phyloP scores from a whole-genome alignment of 2,329 filamentous ascomycete genomes.

The Microsporum ferrugineum region DNA sequence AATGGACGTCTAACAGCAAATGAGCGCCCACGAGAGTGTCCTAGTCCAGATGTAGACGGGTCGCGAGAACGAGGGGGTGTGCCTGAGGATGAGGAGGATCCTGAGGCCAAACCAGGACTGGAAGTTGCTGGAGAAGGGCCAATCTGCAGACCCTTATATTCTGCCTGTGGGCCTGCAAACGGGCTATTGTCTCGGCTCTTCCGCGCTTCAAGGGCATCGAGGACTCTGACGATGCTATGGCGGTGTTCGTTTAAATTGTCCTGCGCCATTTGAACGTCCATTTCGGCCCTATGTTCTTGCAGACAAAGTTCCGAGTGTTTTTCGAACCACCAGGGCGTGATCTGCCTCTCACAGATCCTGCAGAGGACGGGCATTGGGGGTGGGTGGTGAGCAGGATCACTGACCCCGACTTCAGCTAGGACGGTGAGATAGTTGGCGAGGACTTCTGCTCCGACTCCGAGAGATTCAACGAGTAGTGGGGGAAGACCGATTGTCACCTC shows the following conservation, averaged over 20 bases:
- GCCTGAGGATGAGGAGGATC: constrained; percentile 58
- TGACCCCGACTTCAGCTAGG: constrained; percentile 70
- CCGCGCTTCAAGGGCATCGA: constrained; percentile 73
- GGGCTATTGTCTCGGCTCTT: constrained; percentile 40
- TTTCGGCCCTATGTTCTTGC: constrained; percentile 90
- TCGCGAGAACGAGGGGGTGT: constrained; percentile 56
- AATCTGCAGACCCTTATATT: constrained; percentile 82
- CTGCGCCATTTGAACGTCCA: constrained; percentile 94
- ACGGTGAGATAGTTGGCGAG: constrained; percentile 86
- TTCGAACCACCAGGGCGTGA: constrained; percentile 98
- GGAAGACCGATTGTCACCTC: constrained; percentile 96
- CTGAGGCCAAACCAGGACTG: constrained; percentile 60
- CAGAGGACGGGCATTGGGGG: constrained; percentile 79
- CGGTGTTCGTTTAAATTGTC: constrained; percentile 86
- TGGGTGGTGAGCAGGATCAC: constrained; percentile 62
- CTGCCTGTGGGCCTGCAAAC: constrained; percentile 47
- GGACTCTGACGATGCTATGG: constrained; percentile 84
- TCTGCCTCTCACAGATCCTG: constrained; percentile 93
- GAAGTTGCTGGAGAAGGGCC: constrained; percentile 59
- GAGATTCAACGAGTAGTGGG: constrained; percentile 73
- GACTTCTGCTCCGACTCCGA: constrained; percentile 89
- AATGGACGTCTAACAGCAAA: constrained; percentile 86
- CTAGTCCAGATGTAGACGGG: constrained; percentile 53
- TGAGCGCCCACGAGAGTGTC: constrained; percentile 70
- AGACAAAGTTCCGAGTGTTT: constrained; percentile 95